Percentiles rank a stretch among this genome's conserved stretches.
These are phyloP conservation scores for Microdochium trichocladiopsis DNA, from an alignment of 2,329 filamentous ascomycete species.

Conservation along the genomic window DNA sequence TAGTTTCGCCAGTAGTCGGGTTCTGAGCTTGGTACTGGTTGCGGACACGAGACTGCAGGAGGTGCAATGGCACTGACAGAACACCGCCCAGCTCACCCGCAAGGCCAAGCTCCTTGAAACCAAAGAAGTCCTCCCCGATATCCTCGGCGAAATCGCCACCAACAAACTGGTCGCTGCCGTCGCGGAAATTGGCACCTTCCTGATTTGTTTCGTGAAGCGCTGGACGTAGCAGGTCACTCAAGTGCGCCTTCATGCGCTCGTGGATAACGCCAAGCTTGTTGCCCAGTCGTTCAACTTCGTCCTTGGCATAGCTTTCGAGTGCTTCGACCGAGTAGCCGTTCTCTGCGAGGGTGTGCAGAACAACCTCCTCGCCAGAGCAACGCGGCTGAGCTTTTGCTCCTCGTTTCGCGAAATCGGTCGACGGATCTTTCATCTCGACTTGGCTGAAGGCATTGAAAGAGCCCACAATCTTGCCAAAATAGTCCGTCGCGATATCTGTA, in stretches of 20 bases:
- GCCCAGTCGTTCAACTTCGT: conserved; percentile 83
- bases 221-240: conserved; percentile 87
- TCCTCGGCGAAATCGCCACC: conserved; percentile 97
- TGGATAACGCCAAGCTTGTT: conserved; percentile 77
- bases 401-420: conserved; percentile 28
- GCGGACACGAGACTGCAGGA: conserved; percentile 85
- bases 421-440: conserved; percentile 64
- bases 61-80: conserved; percentile 85
- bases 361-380: conserved; percentile 76
- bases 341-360: conserved; percentile 79
- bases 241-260: conserved; percentile 88
- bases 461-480: conserved; percentile 75
- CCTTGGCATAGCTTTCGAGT: conserved; percentile 81
- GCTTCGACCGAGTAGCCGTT: conserved; percentile 76
- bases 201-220: conserved; percentile 73
- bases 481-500: conserved; percentile 83
- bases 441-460: conserved; percentile 81
- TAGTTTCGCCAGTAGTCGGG: conserved; percentile 46
- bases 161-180: conserved; percentile 94
- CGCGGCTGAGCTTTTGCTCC: conserved; percentile 48
- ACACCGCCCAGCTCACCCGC: conserved; percentile 86
- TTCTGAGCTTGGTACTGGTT: conserved; percentile 76
- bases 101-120: conserved; percentile 90
- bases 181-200: conserved; percentile 89
- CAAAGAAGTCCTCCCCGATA: conserved; percentile 97